These are phyloP conservation scores for Chaetothyriales sp. DNA, from an alignment of 2,329 filamentous ascomycete species.

Conservation along the genomic window DNA sequence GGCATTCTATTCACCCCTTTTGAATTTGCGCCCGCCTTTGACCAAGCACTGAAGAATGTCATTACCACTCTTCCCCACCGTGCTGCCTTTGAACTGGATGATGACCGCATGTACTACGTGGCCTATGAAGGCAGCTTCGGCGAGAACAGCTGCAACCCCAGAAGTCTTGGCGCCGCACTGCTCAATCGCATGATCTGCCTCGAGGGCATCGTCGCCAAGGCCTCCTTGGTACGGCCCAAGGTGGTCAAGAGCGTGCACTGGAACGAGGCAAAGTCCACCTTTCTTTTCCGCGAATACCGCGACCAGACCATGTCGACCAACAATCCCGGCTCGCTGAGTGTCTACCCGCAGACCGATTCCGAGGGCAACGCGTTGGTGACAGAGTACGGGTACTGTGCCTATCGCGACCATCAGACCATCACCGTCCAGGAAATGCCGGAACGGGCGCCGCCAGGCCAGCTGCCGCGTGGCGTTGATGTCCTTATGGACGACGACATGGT, in stretches of 20 bases:
- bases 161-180: slow-evolving; percentile 75
- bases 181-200: slow-evolving; percentile 95
- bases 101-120: slow-evolving; percentile 80
- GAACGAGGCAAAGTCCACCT: slow-evolving; percentile 73
- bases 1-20: slow-evolving; percentile 73
- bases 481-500: slow-evolving; percentile 95
- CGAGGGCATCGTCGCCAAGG: slow-evolving; percentile 94
- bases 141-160: slow-evolving; percentile 84
- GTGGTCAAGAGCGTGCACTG: slow-evolving; percentile 98
- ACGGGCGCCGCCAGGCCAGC: slow-evolving; percentile 82
- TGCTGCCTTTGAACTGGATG: slow-evolving; percentile 58
- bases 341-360: slow-evolving; percentile 88
- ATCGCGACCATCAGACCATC: slow-evolving; percentile 92
- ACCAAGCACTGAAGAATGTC: slow-evolving; percentile 77
- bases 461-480: slow-evolving; percentile 89
- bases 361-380: slow-evolving; percentile 84
- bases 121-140: slow-evolving; percentile 96
- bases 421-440: slow-evolving; percentile 99
- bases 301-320: slow-evolving; percentile 94
- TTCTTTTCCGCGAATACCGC: slow-evolving; percentile 78
- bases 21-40: slow-evolving; percentile 77
- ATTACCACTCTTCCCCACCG: slow-evolving; percentile 66
- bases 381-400: slow-evolving; percentile 91
- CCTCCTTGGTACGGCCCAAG: slow-evolving; percentile 88
- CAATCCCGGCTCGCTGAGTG: slow-evolving; percentile 73